A percentile compares a stretch with the other conserved stretches of the same genome.
These are phyloP conservation scores for Alternaria sp. DNA, from an alignment of 2,329 filamentous ascomycete genomes.

Conservation along the genomic window DNA sequence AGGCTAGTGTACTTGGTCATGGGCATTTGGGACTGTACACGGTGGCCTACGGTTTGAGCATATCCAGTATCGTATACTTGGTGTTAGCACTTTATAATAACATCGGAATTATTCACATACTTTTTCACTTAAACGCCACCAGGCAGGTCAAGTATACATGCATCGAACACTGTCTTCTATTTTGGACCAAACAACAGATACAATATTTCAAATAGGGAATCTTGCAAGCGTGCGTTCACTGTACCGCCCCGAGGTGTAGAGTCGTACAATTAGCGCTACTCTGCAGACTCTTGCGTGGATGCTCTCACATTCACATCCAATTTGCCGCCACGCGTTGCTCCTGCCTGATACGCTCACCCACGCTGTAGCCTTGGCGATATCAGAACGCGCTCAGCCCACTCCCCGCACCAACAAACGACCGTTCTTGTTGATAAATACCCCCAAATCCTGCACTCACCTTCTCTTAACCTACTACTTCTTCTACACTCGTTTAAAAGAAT, in stretches of 20 bases:
- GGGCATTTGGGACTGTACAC: not conserved
- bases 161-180: not conserved
- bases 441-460: not conserved
- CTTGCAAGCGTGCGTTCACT: not conserved
- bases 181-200: not conserved
- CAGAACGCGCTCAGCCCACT: constrained; percentile 9
- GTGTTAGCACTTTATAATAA: not conserved
- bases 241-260: not conserved
- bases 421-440: constrained; percentile 6
- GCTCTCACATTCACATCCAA: constrained; percentile 4
- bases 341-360: constrained; percentile 1
- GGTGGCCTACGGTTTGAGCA: not conserved
- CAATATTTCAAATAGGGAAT: not conserved
- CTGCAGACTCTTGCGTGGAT: not conserved
- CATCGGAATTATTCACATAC: not conserved
- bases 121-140: not conserved
- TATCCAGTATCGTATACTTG: not conserved
- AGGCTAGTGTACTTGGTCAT: not conserved
- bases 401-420: constrained; percentile 11
- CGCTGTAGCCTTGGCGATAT: constrained; percentile 4
- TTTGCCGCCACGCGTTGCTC: not conserved
- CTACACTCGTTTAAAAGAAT: constrained; percentile 8
- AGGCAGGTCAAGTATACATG: not conserved
- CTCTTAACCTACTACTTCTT: not conserved
- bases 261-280: not conserved